Evolutionary conservation across 768 basidiomycete genomes (phyloP).

Genomic region (Chalciporus sphaerocephalus): DNA sequence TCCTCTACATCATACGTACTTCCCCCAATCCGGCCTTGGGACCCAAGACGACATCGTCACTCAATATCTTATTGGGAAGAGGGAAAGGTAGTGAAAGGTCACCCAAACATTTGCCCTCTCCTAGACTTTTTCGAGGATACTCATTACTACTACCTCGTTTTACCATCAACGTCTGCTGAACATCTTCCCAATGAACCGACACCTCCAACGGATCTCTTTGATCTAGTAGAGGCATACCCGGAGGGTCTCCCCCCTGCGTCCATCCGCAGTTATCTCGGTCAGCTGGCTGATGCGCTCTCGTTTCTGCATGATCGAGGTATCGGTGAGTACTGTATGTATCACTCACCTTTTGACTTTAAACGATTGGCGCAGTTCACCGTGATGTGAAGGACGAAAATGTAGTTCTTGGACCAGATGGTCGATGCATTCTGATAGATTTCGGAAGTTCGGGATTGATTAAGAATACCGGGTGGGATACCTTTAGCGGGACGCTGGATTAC

Average conservation of each 20-base stretch:
- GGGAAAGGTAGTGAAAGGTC: slow-evolving; percentile 73
- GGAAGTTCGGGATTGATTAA: slow-evolving; percentile 86
- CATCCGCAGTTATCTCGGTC: slow-evolving; percentile 82
- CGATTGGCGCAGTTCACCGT: slow-evolving; percentile 65
- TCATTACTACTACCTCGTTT: slow-evolving; percentile 92
- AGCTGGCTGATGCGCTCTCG: slow-evolving; percentile 84
- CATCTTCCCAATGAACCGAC: slow-evolving; percentile 46
- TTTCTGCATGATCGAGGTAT: slow-evolving; percentile 93
- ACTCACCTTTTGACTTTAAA: slow-evolving; percentile 12
- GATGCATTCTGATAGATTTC: slow-evolving; percentile 93
- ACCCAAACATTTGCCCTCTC: slow-evolving; percentile 92
- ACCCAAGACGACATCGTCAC: slow-evolving; percentile 52
- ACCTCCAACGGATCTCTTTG: slow-evolving; percentile 84
- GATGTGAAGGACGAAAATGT: slow-evolving; percentile 99
- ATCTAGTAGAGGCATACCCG: slow-evolving; percentile 87
- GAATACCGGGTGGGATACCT: slow-evolving; percentile 85
- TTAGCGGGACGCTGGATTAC: slow-evolving; percentile 93
- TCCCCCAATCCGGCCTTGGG: slow-evolving; percentile 79
- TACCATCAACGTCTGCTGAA: slow-evolving; percentile 71
- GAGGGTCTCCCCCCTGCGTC: slow-evolving; percentile 73
- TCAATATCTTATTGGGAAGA: slow-evolving; percentile 53
- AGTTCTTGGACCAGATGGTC: slow-evolving; percentile 72
- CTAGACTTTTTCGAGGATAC: slow-evolving; percentile 96
- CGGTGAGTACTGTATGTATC: slow-evolving; percentile 44
- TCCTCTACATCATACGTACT: slow-evolving; percentile 77